Percentiles rank a stretch among this genome's conserved stretches.
phyloP scores from a whole-genome alignment of 139 green algal genomes.

The Tetraselmis striata region DNA sequence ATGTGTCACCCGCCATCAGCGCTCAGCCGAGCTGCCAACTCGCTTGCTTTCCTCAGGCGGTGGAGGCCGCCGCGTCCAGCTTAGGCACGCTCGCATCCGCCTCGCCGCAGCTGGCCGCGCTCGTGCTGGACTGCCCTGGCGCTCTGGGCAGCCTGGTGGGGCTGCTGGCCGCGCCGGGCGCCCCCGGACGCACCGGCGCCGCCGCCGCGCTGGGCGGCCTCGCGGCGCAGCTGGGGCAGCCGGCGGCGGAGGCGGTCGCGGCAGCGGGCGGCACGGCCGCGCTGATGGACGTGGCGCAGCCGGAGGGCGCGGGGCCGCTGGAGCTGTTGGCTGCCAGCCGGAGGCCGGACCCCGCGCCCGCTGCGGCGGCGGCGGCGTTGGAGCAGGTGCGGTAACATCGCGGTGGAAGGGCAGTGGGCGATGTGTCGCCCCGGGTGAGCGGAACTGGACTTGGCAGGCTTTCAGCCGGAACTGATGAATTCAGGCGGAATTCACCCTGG shows the following conservation, averaged over 20 bases:
- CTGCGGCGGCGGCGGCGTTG: neutral
- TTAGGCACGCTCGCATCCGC: neutral
- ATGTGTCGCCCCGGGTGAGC: too few species aligned
- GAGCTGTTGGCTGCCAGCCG: neutral
- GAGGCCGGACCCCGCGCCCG: neutral
- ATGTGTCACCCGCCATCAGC: too few species aligned
- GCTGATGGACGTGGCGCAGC: neutral
- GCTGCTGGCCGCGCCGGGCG: neutral
- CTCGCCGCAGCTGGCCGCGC: neutral
- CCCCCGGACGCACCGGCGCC: too few species aligned
- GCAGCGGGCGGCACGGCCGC: neutral
- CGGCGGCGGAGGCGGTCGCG: neutral
- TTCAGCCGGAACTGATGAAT: too few species aligned
- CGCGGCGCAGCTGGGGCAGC: neutral
- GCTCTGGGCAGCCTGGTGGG: neutral
- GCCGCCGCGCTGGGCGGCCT: neutral
- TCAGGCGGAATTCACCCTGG: too few species aligned
- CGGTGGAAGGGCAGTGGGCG: too few species aligned
- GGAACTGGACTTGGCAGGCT: too few species aligned
- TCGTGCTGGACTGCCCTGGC: neutral
- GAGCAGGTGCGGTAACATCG: too few species aligned
- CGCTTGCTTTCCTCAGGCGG: too few species aligned
- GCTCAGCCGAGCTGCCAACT: too few species aligned
- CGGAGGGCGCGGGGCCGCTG: neutral
- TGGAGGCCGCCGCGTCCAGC: neutral